Base-by-base conservation (phyloP, 169 alveolate species). In the Neospora caninum region DNA sequence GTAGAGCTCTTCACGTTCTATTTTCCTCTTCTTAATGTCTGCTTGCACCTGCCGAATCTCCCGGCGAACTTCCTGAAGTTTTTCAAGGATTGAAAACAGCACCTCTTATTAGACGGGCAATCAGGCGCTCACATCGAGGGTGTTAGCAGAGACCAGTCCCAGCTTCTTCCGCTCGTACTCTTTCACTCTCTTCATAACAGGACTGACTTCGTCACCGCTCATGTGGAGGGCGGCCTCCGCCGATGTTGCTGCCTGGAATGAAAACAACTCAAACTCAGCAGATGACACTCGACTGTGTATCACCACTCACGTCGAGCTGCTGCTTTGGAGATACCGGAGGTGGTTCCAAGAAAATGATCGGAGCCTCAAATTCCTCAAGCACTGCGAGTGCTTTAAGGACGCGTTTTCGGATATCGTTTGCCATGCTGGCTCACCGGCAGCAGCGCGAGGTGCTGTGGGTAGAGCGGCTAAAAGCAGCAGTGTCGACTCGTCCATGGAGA, bases 321-420 rank as follows among this genome's bases (percentile, higher is more conserved):
- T 91, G 93, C 25, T 92, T 80, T 29, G 88, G 92, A 25, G 93
- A 41, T 7, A 88, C 83, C 2, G 96, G 96, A 2, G 96, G 96
- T 0, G 94, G 92, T 94, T 94, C 96, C 91, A 94, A 42, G 78
- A 91, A 86, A 16, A 94, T 91, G 0, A 94, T 80, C 7, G 96
- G 96, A 0, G 96, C 96, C 42, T 54, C 96, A 49, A 31, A 58
- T n/a, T 38, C 70, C 54, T 36, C 82, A 7, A 80, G 54, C 10
- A 39, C 83, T 86, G 43, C 25, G 34, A 29, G 42, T 16, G 54
- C 87, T 18, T 22, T 2, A 41, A 7, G 18, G 31, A 82, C 10
- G 38, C 58, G 41, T 13, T 22, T 18, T 29, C 0, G 25, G 69
- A 39, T 31, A 41, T 36, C 64, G 22, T 38, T 18, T 36, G n/a